Evolutionary conservation across 208 protist species (phyloP), one percentile per base, ranked within the genome.

Genomic region (Trypanosoma vivax): DNA sequence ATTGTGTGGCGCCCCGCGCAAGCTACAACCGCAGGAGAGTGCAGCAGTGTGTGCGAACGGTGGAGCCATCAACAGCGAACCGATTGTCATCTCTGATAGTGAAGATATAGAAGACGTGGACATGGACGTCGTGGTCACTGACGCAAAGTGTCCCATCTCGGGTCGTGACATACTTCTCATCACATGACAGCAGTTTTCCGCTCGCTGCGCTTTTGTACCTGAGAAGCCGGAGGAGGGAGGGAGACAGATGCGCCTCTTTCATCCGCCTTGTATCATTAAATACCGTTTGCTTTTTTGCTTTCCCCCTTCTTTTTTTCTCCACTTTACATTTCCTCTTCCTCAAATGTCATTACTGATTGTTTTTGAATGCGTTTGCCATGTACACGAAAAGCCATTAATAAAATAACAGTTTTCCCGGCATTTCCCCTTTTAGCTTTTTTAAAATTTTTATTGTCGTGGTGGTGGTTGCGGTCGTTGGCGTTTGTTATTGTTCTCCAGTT

Each of bases 1-100:
- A 25, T 19, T 67, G 33, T 67, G 60, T 53, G 52, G 52, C 9
- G 35, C 28, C 16, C 18, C 51, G n/a, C 50, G 51, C 16, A 1
- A 21, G 13, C 10, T 60, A n/a, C 49, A 23, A 14, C 4, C 30
- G 11, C 28, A 21, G 6, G 16, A 24, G 6, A 11, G n/a, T 43
- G 23, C 10, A 7, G n/a, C 39, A 9, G 10, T 2, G 0, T 14
- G 24, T 30, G 45, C 3, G 13, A 13, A 11, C 0, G 0, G 9
- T 18, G 3, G 4, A 1, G 29, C 4, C 24, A 19, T 28, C 21
- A 33, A 11, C 18, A 35, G 47, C 5, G 46, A 58, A 24, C 30
- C 43, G 27, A n/a, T 60, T 19, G 51, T 50, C 5, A 60, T 60
- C 50, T 16, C 33, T 6, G 50, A 60, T 24, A 25, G 33, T 37